These are phyloP conservation scores for Cutaneotrichosporon cavernicola DNA, from an alignment of 1,284 basidiomycete species.

Conservation along the genomic window DNA sequence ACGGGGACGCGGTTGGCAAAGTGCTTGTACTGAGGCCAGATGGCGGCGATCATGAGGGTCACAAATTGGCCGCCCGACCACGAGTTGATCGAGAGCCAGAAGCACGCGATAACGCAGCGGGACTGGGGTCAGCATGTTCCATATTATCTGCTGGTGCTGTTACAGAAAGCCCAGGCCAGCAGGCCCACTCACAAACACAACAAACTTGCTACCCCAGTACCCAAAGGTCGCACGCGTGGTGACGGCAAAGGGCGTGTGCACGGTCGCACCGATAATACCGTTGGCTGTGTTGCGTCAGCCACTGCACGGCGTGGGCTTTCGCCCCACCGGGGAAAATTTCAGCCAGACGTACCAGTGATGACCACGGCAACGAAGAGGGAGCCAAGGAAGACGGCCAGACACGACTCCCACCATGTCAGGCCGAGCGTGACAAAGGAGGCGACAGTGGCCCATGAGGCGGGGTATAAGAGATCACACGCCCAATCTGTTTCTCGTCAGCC, in stretches of 20 bases:
- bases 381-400: slow-evolving; percentile 24
- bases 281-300: slow-evolving; percentile 48
- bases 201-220: slow-evolving; percentile 57
- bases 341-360: slow-evolving; percentile 15
- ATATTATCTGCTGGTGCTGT: not conserved
- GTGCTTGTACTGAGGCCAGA: slow-evolving; percentile 30
- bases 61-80: slow-evolving; percentile 44
- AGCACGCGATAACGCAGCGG: slow-evolving; percentile 61
- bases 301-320: not conserved
- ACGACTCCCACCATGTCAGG: slow-evolving; percentile 41
- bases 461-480: slow-evolving; percentile 45
- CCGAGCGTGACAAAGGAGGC: slow-evolving; percentile 40
- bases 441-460: slow-evolving; percentile 41
- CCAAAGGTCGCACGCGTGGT: slow-evolving; percentile 71
- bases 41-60: slow-evolving; percentile 28
- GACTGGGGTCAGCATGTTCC: slow-evolving; percentile 11
- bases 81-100: slow-evolving; percentile 68
- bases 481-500: slow-evolving; percentile 30
- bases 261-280: slow-evolving; percentile 66
- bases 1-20: slow-evolving; percentile 28
- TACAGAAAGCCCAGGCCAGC: not conserved
- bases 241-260: slow-evolving; percentile 66
- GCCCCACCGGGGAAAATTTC: not conserved
- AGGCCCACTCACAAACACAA: slow-evolving; percentile 61
- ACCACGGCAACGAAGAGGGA: slow-evolving; percentile 15